Evolutionary conservation across 2,329 filamentous ascomycete species (phyloP), one percentile per base, ranked within the genome.

Genomic region (Xylariaceae sp.): DNA sequence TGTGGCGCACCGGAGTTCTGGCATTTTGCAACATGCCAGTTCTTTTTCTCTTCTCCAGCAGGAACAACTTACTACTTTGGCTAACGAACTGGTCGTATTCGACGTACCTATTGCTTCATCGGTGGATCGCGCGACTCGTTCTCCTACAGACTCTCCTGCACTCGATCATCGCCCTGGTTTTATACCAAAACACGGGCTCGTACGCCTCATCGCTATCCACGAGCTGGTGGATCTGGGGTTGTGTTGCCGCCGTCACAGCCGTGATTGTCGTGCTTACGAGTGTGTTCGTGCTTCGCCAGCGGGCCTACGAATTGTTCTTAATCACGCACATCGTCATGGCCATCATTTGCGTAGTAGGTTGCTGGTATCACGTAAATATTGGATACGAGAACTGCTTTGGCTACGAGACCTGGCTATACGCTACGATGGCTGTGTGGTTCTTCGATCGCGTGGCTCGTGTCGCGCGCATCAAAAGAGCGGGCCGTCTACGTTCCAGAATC

Each of bases 361-460:
- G 48, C n/a, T 66, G 55, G 53, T 63, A 63, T 37, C 64, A 67
- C 38, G 45, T 64, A 35, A 63, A 67, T 37, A 46, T 64, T n/a
- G 42, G 41, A n/a, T 45, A 40, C 37, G 37, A 35, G 26, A 43
- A 48, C 24, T 28, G 37, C 3, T 38, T 39, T 26, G 39, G 34
- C 4, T 48, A 46, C 34, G 38, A 44, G 39, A 34, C 30, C 6
- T 51, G 50, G 50, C 12, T 60, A 4, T 60, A 58, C 36, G 45
- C 48, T 1, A 51, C 50, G 7, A 41, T 45, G 2, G 55, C 50
- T 0, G 45, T 62, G 1, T 64, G 61, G 60, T 48, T 53, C 6
- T 69, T 69, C 38, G 74, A 78, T 45, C 64, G 73, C 0, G 11
- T 71, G 0, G 41, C 65, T 1, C 61, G 74, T 3, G 40, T 73